Evolutionary conservation across 2,329 filamentous ascomycete genomes (phyloP).

Genomic region (Diatrype stigma): DNA sequence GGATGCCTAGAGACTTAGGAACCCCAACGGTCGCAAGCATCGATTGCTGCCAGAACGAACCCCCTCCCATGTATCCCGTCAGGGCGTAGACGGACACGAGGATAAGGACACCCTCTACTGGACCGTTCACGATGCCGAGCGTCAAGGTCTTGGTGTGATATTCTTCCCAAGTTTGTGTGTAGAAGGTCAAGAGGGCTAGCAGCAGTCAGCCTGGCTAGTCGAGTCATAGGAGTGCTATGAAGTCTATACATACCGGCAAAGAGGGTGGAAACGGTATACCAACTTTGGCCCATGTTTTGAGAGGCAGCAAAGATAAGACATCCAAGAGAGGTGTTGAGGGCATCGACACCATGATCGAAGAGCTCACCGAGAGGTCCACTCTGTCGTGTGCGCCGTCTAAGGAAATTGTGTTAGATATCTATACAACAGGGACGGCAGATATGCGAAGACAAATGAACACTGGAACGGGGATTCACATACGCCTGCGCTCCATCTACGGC

Average conservation of each 20-base stretch:
- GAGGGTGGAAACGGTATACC: constrained; percentile 78
- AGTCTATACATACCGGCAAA: constrained; percentile 64
- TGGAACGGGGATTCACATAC: constrained; percentile 44
- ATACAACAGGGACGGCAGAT: constrained; percentile 1
- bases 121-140: constrained; percentile 85
- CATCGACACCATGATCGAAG: constrained; percentile 97
- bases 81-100: constrained; percentile 76
- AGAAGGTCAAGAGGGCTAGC: constrained; percentile 87
- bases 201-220: constrained; percentile 11
- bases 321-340: constrained; percentile 91
- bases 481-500: constrained; percentile 93
- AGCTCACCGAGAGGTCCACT: constrained; percentile 92
- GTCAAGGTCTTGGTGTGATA: constrained; percentile 97
- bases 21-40: constrained; percentile 70
- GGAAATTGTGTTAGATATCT: constrained; percentile 8
- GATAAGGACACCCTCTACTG: constrained; percentile 89
- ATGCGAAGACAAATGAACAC: too few species aligned
- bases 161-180: constrained; percentile 98
- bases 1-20: constrained; percentile 59
- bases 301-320: constrained; percentile 86
- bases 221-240: neutral
- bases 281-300: constrained; percentile 90
- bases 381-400: constrained; percentile 78
- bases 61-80: constrained; percentile 81
- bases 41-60: constrained; percentile 87